Base-by-base conservation (phyloP, 441 rosid genomes). In the Melastoma candidum region DNA sequence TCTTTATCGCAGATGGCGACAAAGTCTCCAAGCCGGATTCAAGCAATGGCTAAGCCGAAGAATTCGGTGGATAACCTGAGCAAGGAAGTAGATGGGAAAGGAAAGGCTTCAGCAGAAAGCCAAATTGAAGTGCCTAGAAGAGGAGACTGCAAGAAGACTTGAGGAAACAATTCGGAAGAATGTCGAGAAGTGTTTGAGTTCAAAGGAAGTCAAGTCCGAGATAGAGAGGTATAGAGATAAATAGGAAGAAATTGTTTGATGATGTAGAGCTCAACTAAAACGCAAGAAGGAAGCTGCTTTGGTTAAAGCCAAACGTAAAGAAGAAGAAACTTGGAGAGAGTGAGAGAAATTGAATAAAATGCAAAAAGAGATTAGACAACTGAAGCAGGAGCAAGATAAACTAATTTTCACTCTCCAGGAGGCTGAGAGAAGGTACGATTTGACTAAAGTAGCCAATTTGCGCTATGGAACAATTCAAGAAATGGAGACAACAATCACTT, bases 391-490 rank as follows among this genome's bases (percentile, higher is more conserved):
- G 64, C 78, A 74, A 58, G 98, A 88, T 61, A 95, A 92, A 72
- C 76, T 84, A 17, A 61, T 72, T 58, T 63, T 82, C 45, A 66
- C 94, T 27, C 62, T 85, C 51, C 94, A 92, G 59, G 97, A 88
- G 53, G 98, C 94, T 17, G 94, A 92, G 67, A 76, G 98, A 51
- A 77, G 98, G 63, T 82, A 84, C 55, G 94, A 88, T 64, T 70
- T 92, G 29, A 94, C 94, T 3, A 75, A 97, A 75, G 97, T 74
- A 65, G 98, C 98, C 1, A 96, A 92, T 59, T 46, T 92, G 70
- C 68, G 77, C 48, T 92, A 79, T 61, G 98, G 95, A 4, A 94
- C 84, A 49, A 77, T 92, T 47, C 94, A 82, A 51, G 94, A 92
- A 55, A 84, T 88, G 13, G 95, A 92, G 54, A 69, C 90, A 46